Percentiles rank a stretch among this genome's conserved stretches.
These are phyloP conservation scores for Candida tunisiensis DNA, from an alignment of 1,139 yeast genomes.

Conservation along the genomic window DNA sequence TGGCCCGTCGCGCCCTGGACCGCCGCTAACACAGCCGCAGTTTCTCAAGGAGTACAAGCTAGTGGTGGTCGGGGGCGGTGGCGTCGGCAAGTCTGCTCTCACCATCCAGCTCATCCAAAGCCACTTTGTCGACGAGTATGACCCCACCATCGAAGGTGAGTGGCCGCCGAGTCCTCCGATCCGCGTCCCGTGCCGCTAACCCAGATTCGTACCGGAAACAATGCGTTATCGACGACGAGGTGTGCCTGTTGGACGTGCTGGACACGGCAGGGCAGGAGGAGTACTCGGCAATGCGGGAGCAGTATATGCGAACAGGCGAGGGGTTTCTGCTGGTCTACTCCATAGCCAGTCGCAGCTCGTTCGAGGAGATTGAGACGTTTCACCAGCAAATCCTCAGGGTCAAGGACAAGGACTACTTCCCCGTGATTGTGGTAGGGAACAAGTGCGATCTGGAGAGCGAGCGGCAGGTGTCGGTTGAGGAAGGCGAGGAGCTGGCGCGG, in stretches of 20 bases:
- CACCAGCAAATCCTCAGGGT: constrained; percentile 77
- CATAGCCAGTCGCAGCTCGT: constrained; percentile 70
- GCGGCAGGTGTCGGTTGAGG: constrained; percentile 58
- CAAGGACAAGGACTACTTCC: constrained; percentile 36
- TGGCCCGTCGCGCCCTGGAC: too few species aligned
- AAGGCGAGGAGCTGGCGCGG: constrained; percentile 62
- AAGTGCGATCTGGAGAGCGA: constrained; percentile 58
- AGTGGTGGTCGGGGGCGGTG: constrained; percentile 95
- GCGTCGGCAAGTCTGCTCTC: constrained; percentile 89
- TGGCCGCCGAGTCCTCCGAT: constrained; percentile 75
- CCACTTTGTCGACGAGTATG: constrained; percentile 43
- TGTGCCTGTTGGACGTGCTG: constrained; percentile 76
- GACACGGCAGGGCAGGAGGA: constrained; percentile 99
- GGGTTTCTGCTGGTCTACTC: constrained; percentile 77
- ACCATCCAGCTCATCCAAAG: constrained; percentile 78
- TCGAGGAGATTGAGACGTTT: constrained; percentile 63
- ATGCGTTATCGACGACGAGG: constrained; percentile 78
- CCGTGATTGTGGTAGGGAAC: constrained; percentile 76
- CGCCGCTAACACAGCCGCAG: constrained; percentile 5
- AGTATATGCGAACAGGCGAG: constrained; percentile 77
- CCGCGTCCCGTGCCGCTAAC: constrained; percentile 65
- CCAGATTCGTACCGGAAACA: constrained; percentile 85
- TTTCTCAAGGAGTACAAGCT: constrained; percentile 39
- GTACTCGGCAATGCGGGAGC: constrained; percentile 88
- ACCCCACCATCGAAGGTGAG: constrained; percentile 10